Percentiles rank a stretch among this genome's conserved stretches.
Evolutionary conservation across 805 yeast genomes (phyloP).

Genomic region (Candida vartiovaarae): DNA sequence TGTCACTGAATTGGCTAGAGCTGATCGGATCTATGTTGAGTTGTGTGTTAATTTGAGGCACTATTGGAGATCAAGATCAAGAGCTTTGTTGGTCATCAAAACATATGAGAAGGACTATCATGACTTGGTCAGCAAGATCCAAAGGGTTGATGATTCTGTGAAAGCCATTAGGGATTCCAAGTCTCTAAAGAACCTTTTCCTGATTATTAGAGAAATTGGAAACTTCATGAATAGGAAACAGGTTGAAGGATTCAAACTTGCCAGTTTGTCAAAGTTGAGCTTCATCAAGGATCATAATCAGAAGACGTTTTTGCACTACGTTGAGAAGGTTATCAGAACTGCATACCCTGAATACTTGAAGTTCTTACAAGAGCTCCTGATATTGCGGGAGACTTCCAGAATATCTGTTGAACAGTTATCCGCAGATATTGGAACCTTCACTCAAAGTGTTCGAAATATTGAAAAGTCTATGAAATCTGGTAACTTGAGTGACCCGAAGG

Average conservation of each 20-base stretch:
- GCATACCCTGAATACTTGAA: conserved; percentile 72
- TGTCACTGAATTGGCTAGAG: conserved; percentile 71
- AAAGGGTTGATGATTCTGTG: conserved; percentile 67
- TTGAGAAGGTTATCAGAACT: conserved; percentile 80
- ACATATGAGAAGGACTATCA: conserved; percentile 73
- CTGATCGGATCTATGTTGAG: conserved; percentile 80
- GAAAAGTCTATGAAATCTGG: conserved; percentile 74
- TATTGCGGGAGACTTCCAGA: conserved; percentile 48
- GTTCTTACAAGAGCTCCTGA: conserved; percentile 65
- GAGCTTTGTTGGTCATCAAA: conserved; percentile 67
- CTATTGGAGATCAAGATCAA: conserved; percentile 89
- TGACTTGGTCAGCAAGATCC: conserved; percentile 61
- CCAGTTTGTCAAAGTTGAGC: conserved; percentile 82
- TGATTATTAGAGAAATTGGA: conserved; percentile 84
- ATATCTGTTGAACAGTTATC: conserved; percentile 77
- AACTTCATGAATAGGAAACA: conserved; percentile 96
- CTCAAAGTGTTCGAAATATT: conserved; percentile 58
- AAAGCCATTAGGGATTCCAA: conserved; percentile 58
- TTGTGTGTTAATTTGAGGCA: conserved; percentile 75
- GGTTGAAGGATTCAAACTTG: conserved; percentile 86
- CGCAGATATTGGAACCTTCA: conserved; percentile 61
- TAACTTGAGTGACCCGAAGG: conserved; percentile 69
- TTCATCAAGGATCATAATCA: conserved; percentile 88
- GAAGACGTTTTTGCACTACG: conserved; percentile 83
- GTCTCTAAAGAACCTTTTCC: conserved; percentile 65